Evolutionary conservation across 83 land plant species (phyloP), one percentile per base, ranked within the genome.

Genomic region (Diphasiastrum complanatum): DNA sequence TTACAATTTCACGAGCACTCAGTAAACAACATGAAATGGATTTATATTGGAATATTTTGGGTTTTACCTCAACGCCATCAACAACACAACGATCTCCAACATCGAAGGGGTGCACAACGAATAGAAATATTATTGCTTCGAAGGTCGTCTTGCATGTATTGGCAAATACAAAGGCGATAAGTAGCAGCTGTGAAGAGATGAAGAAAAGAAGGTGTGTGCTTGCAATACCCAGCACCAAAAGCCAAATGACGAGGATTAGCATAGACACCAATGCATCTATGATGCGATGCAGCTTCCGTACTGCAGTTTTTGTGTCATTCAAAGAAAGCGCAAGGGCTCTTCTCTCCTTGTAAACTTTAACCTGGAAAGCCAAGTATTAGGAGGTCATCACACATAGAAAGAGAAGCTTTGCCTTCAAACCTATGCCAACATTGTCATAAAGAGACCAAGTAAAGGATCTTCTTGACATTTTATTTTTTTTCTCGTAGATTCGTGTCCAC

Each of bases 81-180:
- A 84, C 53, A 29, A 89, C 80, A 65, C 89, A 84, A 1, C 95
- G 77, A 67, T 88, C 95, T 12, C 95, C 95, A 30, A 87, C 95
- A 71, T 87, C 95, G 67, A 84, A 87, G 18, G 93, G 93, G 51
- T 86, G 91, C 72, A 73, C 70, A 10, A 82, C 84, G 51, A 88
- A 88, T 23, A 82, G 77, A 60, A 88, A 88, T 58, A 88, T 62
- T 53, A 88, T 84, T 55, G 86, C 86, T 69, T 88, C 95, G 56
- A 88, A 82, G 4, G 72, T 45, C 14, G 82, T 82, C 70, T 78
- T 88, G 69, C 68, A 61, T 0, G 84, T 76, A 65, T 88, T 82
- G 2, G 80, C 80, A 64, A 84, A 88, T 45, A 88, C 67, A 64
- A 88, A 85, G 5, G 55, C 86, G 6, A 78, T 65, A 1, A 82